Base-by-base conservation (phyloP, 2,329 filamentous ascomycete genomes). In the Trichoderma lentiforme region DNA sequence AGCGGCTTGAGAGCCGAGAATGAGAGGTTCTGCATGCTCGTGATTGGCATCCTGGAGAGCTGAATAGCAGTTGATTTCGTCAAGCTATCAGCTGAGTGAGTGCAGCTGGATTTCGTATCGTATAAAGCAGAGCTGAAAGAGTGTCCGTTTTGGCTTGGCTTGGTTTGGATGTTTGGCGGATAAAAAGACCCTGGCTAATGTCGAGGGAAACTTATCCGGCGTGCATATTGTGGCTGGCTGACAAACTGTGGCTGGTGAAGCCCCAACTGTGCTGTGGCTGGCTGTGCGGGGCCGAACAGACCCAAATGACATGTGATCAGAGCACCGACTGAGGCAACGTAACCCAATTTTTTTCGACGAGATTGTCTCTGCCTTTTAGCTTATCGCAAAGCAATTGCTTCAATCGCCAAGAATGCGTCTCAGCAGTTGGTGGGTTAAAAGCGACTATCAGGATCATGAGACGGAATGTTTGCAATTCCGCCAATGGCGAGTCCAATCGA, bases 321-420 rank as follows among this genome's bases (percentile, higher is more conserved):
- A 57, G n/a, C 51, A 18, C 15, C 12, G 34, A 21, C 56, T 18
- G 56, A 7, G 26, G 26, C 34, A 24, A 43, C 21, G 24, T 26
- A 58, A 15, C 51, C 51, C 39, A 43, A 60, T 39, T 39, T 60
- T 15, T 32, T 60, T 60, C 21, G 28, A 51, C 18, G 56, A 34
- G 65, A 43, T 28, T 28, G 57, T n/a, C 57, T 67, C 64, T 70
- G 28, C 57, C 39, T 62, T 70, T 70, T 62, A 62, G 57, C 57
- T 62, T 70, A 36, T 61, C 28, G 57, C 57, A 39, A 66, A 26
- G 66, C 12, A 60, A 21, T 47, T 51, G 34, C 14, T 60, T 56
- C 21, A 24, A 21, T 51, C 14, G 28, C 18, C 3, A 30, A 32
- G 21, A 36, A 62, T 36, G 28, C 67, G 8, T 26, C 30, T 53